Evolutionary conservation across 2,329 filamentous ascomycete species (phyloP), one percentile per base, ranked within the genome.

Genomic region (Talaromyces piceae): DNA sequence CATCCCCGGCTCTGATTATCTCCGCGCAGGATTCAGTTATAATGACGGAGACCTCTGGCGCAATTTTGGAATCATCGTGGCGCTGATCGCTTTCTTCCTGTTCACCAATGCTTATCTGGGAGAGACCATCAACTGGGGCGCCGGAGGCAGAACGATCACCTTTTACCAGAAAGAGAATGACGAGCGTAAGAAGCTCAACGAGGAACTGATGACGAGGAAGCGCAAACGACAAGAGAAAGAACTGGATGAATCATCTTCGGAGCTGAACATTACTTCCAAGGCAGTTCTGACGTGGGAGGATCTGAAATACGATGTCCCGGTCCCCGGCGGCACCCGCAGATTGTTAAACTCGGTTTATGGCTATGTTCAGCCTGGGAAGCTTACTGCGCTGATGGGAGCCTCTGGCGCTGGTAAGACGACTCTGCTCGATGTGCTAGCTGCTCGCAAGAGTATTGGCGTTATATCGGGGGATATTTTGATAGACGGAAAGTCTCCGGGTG

Each of bases 371-470:
- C 74, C 75, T 0, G 76, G 76, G 6, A 68, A 73, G 45, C 55
- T 78, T 22, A 77, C 73, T 5, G 75, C 75, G 5, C 58, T 78
- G 37, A 77, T 77, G 74, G 75, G 74, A 3, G 73, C 74, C 12
- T 79, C 76, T 3, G 80, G 80, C n/a, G 89, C 88, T 4, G 89
- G 89, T 45, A 95, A 95, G 71, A 93, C 88, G 0, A 94, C 89
- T 0, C 73, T 94, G 0, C 73, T 95, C 2, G 87, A 95, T 60
- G 87, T 91, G 1, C 73, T 94, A 9, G 82, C 83, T 1, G 71
- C 77, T 4, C 70, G 83, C 51, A 83, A 82, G 66, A 84, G 79
- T 56, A 81, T 84, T 54, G 82, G 83, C 57, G 79, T 83, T 4
- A 79, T 86, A 47, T 69, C 68, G 28, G 83, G 83, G 39, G 79